phyloP scores from a whole-genome alignment of 441 rosid species.

The Macaranga tanarius region DNA sequence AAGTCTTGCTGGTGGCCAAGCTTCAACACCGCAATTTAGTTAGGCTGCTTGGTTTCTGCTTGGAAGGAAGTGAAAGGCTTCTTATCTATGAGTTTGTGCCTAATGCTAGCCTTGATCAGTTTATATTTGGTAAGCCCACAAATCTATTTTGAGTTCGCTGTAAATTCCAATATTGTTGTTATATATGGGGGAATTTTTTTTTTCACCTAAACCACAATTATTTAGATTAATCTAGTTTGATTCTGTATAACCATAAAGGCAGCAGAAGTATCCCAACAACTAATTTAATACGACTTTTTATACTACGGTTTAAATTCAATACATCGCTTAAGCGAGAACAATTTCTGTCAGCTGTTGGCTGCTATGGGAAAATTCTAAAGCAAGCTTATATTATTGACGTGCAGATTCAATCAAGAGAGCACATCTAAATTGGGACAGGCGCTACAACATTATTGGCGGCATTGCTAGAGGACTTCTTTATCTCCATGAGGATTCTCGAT shows the following conservation, averaged over 20 bases:
- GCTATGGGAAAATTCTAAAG: too few relatives aligned
- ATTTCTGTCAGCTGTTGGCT: too few relatives aligned
- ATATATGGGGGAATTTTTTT: too few relatives aligned
- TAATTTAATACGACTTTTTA: too few relatives aligned
- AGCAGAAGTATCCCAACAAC: too few relatives aligned
- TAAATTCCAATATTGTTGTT: too few relatives aligned
- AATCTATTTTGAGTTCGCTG: too few relatives aligned
- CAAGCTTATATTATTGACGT: background rate
- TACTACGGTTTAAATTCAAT: too few relatives aligned
- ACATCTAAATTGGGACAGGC: slow-evolving; percentile 44
- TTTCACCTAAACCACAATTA: too few relatives aligned
- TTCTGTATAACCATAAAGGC: too few relatives aligned
- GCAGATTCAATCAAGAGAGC: slow-evolving; percentile 35
- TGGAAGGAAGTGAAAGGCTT: slow-evolving; percentile 39
- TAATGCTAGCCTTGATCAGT: slow-evolving; percentile 44
- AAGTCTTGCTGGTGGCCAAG: slow-evolving; percentile 36
- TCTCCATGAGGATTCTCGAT: slow-evolving; percentile 64
- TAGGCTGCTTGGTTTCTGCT: slow-evolving; percentile 45
- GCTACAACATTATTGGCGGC: slow-evolving; percentile 50
- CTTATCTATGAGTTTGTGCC: slow-evolving; percentile 44
- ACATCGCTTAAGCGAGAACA: too few relatives aligned
- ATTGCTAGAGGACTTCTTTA: slow-evolving; percentile 61
- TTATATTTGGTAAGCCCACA: slow-evolving; percentile 31
- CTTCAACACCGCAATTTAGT: slow-evolving; percentile 43
- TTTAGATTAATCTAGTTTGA: too few relatives aligned